Evolutionary conservation across 2,329 filamentous ascomycete species (phyloP).

Genomic region (Nothopassalora personata): DNA sequence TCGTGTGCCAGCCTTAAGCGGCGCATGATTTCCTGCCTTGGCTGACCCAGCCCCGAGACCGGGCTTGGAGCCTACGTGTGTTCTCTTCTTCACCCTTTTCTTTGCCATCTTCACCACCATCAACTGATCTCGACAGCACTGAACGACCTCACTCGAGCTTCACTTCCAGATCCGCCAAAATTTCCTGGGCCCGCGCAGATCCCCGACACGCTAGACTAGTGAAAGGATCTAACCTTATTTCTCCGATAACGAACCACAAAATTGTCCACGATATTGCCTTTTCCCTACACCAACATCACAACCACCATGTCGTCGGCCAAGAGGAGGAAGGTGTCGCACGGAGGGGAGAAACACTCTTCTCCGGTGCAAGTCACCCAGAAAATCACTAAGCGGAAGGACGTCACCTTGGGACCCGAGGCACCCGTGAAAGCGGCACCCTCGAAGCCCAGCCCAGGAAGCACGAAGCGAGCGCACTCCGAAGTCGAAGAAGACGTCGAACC

Average conservation of each 20-base stretch:
- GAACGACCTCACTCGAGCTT: neutral
- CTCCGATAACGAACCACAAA: conserved; percentile 1
- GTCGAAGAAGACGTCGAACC: conserved; percentile 1
- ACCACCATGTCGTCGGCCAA: conserved; percentile 38
- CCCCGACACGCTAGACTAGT: neutral
- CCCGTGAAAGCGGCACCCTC: neutral
- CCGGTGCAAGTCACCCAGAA: conserved; percentile 5
- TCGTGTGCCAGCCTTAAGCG: conserved; percentile 53
- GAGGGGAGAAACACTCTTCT: conserved; percentile 1
- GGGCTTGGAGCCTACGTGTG: conserved; percentile 60
- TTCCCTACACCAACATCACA: neutral
- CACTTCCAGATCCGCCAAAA: neutral
- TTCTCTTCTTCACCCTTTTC: conserved; percentile 80
- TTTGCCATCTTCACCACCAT: conserved; percentile 60
- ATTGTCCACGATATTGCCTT: neutral
- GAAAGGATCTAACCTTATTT: neutral
- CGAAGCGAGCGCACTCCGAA: conserved; percentile 13
- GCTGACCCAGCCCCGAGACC: conserved; percentile 28
- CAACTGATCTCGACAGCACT: neutral
- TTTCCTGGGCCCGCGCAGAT: neutral
- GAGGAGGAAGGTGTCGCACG: conserved; percentile 38
- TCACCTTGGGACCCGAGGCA: neutral
- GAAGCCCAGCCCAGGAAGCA: conserved; percentile 6
- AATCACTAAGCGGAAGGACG: conserved; percentile 1
- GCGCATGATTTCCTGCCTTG: conserved; percentile 49